Evolutionary conservation across 2,329 filamentous ascomycete species (phyloP).

Genomic region (Cladosporium sphaerospermum): DNA sequence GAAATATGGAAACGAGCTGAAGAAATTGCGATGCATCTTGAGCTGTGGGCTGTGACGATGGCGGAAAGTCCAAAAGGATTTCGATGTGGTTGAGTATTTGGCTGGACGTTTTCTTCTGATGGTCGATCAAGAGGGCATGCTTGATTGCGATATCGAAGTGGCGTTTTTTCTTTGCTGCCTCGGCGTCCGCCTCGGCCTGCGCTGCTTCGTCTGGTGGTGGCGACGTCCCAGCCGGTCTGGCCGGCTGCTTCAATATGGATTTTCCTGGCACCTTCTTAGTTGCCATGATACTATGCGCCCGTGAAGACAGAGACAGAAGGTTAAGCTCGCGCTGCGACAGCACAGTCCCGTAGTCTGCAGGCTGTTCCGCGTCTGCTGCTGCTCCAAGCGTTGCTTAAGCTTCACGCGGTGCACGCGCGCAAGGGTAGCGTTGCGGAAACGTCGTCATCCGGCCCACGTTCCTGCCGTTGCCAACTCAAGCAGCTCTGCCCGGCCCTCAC

Average conservation of each 20-base stretch:
- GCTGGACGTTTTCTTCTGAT: slow-evolving; percentile 71
- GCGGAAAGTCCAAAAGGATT: slow-evolving; percentile 60
- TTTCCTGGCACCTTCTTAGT: slow-evolving; percentile 31
- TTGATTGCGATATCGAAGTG: slow-evolving; percentile 64
- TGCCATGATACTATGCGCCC: slow-evolving; percentile 17
- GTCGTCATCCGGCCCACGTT: background rate
- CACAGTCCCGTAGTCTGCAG: too few relatives aligned
- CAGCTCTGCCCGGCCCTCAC: background rate
- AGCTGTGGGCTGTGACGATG: slow-evolving; percentile 43
- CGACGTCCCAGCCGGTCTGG: slow-evolving; percentile 22
- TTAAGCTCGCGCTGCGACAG: too few relatives aligned
- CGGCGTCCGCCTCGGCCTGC: slow-evolving; percentile 13
- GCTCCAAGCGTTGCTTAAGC: background rate
- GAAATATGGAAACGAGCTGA: slow-evolving; percentile 63
- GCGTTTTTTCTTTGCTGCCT: slow-evolving; percentile 29
- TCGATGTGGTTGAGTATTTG: slow-evolving; percentile 68
- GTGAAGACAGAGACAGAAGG: background rate
- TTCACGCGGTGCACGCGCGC: background rate
- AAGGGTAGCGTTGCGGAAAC: background rate
- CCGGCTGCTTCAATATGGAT: slow-evolving; percentile 41
- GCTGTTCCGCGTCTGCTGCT: background rate
- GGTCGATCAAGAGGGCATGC: slow-evolving; percentile 76
- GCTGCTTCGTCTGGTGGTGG: slow-evolving; percentile 16
- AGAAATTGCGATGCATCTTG: slow-evolving; percentile 62
- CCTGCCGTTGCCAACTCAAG: background rate